phyloP scores from a whole-genome alignment of 768 basidiomycete genomes.

The Cystobasidium tubakii region DNA sequence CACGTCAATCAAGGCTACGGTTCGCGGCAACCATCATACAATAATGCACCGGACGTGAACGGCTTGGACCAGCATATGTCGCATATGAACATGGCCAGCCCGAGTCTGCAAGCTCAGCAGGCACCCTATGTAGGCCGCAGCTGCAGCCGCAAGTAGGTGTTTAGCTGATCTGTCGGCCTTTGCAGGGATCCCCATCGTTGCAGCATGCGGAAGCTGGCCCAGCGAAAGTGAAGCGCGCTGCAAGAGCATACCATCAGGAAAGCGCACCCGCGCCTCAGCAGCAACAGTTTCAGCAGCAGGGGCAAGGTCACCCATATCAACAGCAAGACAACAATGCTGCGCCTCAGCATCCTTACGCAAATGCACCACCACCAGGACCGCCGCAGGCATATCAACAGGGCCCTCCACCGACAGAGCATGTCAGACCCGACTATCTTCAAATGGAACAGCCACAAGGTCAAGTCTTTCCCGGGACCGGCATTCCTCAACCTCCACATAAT shows the following conservation, averaged over 20 bases:
- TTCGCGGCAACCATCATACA: not conserved
- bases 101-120: not conserved
- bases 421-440: conserved; percentile 40
- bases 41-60: not conserved
- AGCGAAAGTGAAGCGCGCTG: conserved; percentile 39
- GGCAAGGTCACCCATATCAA: conserved; percentile 32
- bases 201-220: conserved; percentile 21
- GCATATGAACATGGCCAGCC: not conserved
- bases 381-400: conserved; percentile 29
- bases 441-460: conserved; percentile 20
- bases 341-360: conserved; percentile 37
- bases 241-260: conserved; percentile 44
- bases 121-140: not conserved
- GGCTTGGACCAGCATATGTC: conserved; percentile 7
- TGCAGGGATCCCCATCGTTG: not conserved
- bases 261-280: conserved; percentile 33
- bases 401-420: conserved; percentile 33
- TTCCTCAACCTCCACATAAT: conserved; percentile 66
- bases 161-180: not conserved
- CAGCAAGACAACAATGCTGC: conserved; percentile 7
- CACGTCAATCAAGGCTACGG: not conserved
- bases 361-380: conserved; percentile 34
- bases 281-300: conserved; percentile 41
- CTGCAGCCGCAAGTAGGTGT: not conserved
- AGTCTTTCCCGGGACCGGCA: conserved; percentile 47